Evolutionary conservation across 164 flowering plant genomes (phyloP), one percentile per base, ranked within the genome.

Genomic region (Litsea cubeba): DNA sequence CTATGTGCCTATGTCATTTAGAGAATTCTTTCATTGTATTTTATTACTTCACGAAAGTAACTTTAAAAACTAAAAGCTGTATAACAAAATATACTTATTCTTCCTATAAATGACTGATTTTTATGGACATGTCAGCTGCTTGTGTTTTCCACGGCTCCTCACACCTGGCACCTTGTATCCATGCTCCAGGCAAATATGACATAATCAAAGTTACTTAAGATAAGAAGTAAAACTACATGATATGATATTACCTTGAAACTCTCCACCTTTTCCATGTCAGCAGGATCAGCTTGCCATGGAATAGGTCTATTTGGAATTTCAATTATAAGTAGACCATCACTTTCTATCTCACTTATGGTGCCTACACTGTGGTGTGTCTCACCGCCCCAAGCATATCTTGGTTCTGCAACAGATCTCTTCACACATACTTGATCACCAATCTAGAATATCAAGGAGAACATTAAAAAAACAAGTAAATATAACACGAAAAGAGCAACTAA

Each of bases 351-450:
- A 80, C 87, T 87, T 54, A 95, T 86, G 77, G 84, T 88, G 75
- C 99, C 99, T 26, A 95, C 95, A 76, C 98, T 95, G 70, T 95
- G 98, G 85, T 95, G 98, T 15, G 99, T 95, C 86, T 95, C 99
- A 80, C 99, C 98, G 67, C 98, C 99, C 99, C 99, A 95, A 73
- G 97, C 97, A 84, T 92, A 95, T 79, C 98, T 85, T 26, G 99
- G 99, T 81, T 93, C 98, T 72, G 98, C 97, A 85, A 95, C 94
- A 78, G 99, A 90, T 63, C 99, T 89, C 86, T 91, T 95, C 72
- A 95, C 99, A 76, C 97, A 95, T 12, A 95, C 99, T 79, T 87
- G 84, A 70, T 95, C 94, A 75, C 95, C 97, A 78, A 95, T 91
- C 99, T 95, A 85, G 23, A 68, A 65, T 73, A 25, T 60, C 68